Percentiles rank a stretch among this genome's conserved stretches.
These are phyloP conservation scores for Solanum habrochaites DNA, from an alignment of 257 asterid genomes.

Conservation along the genomic window DNA sequence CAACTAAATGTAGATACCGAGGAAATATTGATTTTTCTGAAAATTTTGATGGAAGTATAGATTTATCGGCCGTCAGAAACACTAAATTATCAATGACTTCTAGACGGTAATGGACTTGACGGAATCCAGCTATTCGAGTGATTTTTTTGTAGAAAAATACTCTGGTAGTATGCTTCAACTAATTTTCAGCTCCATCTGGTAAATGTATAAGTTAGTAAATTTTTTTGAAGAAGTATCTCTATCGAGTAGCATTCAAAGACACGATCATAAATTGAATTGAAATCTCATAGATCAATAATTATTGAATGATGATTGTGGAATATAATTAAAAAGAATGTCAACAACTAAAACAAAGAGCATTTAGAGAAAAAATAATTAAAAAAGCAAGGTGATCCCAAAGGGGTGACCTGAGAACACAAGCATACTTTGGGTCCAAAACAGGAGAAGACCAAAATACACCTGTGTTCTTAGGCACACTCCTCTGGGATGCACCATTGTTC, in stretches of 20 bases:
- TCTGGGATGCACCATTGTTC: slow-evolving; percentile 4
- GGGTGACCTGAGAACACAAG: slow-evolving; percentile 69
- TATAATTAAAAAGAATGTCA: neutral
- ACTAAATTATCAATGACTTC: neutral
- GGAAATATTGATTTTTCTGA: too few relatives aligned
- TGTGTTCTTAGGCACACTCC: slow-evolving; percentile 44
- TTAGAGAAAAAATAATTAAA: neutral
- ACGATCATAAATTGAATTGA: neutral
- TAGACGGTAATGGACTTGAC: too few relatives aligned
- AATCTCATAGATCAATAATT: neutral
- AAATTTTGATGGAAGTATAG: too few relatives aligned
- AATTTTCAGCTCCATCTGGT: neutral
- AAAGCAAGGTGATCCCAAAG: slow-evolving; percentile 6
- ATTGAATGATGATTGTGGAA: neutral
- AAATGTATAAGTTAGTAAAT: neutral
- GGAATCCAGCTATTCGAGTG: neutral
- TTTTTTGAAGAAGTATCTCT: neutral
- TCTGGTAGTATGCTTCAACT: neutral
- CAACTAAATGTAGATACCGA: too few relatives aligned
- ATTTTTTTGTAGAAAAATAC: neutral
- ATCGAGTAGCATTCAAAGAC: neutral
- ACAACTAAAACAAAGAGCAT: neutral
- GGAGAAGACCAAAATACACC: neutral
- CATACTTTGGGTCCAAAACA: neutral
- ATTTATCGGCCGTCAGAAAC: neutral